A percentile compares a stretch with the other conserved stretches of the same genome.
Conservation (phyloP, 2,329 filamentous ascomycete species). For the Davidsoniella eucalypti region DNA sequence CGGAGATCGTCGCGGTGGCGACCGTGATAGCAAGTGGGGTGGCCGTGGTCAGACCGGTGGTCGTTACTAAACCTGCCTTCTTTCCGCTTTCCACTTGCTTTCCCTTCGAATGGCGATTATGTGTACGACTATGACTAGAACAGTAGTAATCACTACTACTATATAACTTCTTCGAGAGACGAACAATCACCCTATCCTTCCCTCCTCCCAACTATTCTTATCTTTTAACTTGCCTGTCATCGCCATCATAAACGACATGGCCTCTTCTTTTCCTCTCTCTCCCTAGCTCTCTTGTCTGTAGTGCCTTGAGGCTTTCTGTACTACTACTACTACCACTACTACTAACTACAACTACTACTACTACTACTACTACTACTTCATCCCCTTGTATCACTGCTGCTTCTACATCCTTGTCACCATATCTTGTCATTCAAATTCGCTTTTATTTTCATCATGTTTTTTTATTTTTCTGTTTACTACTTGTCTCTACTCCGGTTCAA, state of each 20-base stretch:
- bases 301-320: neutral
- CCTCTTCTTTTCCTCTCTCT: neutral
- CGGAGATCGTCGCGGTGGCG: conserved; percentile 12
- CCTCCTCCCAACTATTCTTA: neutral
- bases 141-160: too few species aligned
- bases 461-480: neutral
- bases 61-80: conserved; percentile 1
- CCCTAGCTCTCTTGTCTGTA: neutral
- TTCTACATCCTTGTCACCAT: neutral
- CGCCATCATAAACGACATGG: neutral
- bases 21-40: neutral
- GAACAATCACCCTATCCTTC: too few species aligned
- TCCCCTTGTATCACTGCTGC: neutral
- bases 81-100: neutral
- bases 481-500: neutral
- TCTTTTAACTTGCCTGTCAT: neutral
- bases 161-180: too few species aligned
- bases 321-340: conserved; percentile 1
- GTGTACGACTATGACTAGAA: neutral
- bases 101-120: neutral
- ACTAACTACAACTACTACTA: neutral
- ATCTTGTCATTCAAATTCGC: neutral
- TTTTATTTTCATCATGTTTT: neutral
- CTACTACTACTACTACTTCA: neutral
- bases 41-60: conserved; percentile 5